Conservation (phyloP, 805 yeast species). For the Geotrichum ghanense region DNA sequence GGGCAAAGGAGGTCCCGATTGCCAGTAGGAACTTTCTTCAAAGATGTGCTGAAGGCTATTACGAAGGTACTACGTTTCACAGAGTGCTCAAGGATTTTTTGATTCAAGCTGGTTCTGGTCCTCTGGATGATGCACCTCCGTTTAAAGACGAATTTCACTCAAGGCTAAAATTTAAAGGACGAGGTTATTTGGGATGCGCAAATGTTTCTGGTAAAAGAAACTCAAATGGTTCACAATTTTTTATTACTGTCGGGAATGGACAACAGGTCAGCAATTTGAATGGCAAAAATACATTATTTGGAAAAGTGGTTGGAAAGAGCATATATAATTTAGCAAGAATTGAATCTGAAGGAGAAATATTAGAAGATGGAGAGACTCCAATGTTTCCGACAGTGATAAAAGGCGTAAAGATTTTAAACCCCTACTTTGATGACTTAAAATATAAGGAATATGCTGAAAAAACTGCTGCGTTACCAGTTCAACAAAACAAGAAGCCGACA, state of each 20-base stretch:
- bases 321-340: conserved; percentile 42
- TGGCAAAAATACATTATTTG: conserved; percentile 38
- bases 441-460: conserved; percentile 4
- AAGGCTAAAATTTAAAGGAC: conserved; percentile 36
- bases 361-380: conserved; percentile 31
- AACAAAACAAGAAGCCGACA: conserved; percentile 14
- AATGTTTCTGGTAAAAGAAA: conserved; percentile 20
- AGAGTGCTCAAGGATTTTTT: conserved; percentile 28
- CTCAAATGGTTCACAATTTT: conserved; percentile 30
- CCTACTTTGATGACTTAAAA: conserved; percentile 37
- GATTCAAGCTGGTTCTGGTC: conserved; percentile 30
- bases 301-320: conserved; percentile 46
- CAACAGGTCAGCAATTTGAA: conserved; percentile 24
- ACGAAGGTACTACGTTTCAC: conserved; percentile 32
- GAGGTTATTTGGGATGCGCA: conserved; percentile 48
- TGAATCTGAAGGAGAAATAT: conserved; percentile 33
- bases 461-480: conserved; percentile 3
- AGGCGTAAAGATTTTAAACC: conserved; percentile 31
- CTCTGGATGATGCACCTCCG: conserved; percentile 16
- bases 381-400: conserved; percentile 39
- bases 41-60: conserved; percentile 34
- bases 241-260: conserved; percentile 38
- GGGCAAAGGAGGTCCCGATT: conserved; percentile 56
- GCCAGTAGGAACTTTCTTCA: conserved; percentile 39
- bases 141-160: conserved; percentile 38